Evolutionary conservation across 2,329 filamentous ascomycete species (phyloP), one percentile per base, ranked within the genome.

Genomic region (Botrytis fragariae): DNA sequence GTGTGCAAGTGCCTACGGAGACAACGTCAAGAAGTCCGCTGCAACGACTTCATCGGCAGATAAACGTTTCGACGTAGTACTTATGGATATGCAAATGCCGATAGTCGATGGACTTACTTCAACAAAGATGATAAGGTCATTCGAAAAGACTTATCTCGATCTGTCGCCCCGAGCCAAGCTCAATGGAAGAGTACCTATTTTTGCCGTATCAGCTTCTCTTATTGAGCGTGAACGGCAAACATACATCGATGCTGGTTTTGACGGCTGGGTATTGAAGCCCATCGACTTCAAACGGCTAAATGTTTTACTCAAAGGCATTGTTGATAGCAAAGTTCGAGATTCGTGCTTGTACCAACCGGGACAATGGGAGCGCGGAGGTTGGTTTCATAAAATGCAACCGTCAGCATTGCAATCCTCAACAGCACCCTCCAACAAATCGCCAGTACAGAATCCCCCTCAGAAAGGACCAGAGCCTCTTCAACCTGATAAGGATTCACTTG

Each of bases 11-110:
- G 86, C 89, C 7, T 95, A 93, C 81, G 87, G 86, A 68, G 91
- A 93, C 63, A 87, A 86, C 69, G 85, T 90, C 0, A 81, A 32
- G 29, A 59, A 45, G 22, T 4, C 51, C 9, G 1, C 37, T 22
- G 32, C 12, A 39, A 29, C 45, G 61, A 29, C 42, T 39, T 45
- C 69, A 37, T 39, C 42, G 10, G 42, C 54, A 16, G 29, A n/a
- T 18, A 68, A 81, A 39, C 83, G 83, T 35, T 96, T 93, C 79
- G 93, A 97, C 80, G 90, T 94, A 8, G 86, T 97, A 65, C 85
- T 97, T 75, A 97, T 97, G 94, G 94, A 97, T 80, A 94, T 97
- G 88, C 93, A 97, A 86, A 97, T 97, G 94, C 94, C 94, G 29
- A 96, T 97, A 45, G 92, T 97, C 7, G 93, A 97, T 79, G 94